A percentile compares a stretch with the other conserved stretches of the same genome.
These are phyloP conservation scores for Aspergillus brasiliensis DNA, from an alignment of 2,329 filamentous ascomycete genomes.

Conservation along the genomic window DNA sequence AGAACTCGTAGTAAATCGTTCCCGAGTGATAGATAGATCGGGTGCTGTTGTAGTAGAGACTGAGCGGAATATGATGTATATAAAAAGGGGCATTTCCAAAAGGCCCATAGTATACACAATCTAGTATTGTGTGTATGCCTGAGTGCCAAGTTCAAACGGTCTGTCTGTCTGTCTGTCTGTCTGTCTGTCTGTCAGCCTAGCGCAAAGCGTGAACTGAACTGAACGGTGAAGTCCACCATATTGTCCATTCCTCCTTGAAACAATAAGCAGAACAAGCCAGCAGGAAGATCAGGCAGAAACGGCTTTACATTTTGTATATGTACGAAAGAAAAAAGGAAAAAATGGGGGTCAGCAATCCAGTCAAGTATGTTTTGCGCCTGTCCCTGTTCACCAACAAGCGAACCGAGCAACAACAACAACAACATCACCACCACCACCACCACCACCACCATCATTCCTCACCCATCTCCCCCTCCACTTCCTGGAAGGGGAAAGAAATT, in stretches of 20 bases:
- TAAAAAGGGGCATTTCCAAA: slow-evolving; percentile 4
- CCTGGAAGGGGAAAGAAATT: slow-evolving; percentile 19
- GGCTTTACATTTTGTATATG: background rate
- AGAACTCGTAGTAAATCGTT: no score
- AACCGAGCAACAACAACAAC: slow-evolving; percentile 10
- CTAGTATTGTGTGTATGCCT: background rate
- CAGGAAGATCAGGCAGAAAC: background rate
- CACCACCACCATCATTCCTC: no score
- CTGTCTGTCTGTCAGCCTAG: background rate
- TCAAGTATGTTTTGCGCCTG: slow-evolving; percentile 24
- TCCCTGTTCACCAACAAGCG: slow-evolving; percentile 22
- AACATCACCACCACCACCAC: no score
- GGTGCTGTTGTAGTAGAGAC: background rate
- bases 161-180: background rate
- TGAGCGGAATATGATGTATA: background rate
- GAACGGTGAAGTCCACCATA: background rate
- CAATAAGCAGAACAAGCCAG: background rate
- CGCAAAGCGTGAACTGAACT: background rate
- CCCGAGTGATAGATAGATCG: background rate
- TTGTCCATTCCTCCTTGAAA: background rate
- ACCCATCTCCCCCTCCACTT: background rate
- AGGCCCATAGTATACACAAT: background rate
- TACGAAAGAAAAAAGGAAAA: background rate
- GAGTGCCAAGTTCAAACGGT: background rate
- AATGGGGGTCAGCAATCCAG: slow-evolving; percentile 22